A percentile compares a stretch with the other conserved stretches of the same genome.
Conservation (phyloP, 192 early-diverging fungal genomes). For the Cetraspora pellucida region DNA sequence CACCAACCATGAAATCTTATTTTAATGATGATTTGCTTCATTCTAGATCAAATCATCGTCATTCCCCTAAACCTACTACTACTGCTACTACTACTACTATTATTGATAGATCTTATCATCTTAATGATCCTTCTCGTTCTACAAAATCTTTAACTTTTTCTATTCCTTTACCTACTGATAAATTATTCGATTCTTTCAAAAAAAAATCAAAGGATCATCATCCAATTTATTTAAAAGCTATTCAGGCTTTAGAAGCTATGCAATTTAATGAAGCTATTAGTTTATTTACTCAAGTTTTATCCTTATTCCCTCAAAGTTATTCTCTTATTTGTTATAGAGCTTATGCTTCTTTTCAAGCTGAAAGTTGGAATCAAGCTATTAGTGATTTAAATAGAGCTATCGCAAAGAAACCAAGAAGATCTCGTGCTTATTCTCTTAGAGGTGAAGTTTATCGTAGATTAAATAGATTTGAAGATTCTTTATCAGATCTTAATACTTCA, state of each 20-base stretch:
- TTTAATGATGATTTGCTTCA: too few relatives aligned
- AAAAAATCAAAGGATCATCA: neutral
- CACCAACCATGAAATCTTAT: too few relatives aligned
- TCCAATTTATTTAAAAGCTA: neutral
- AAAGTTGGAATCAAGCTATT: neutral
- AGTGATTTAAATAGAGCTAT: conserved; percentile 24
- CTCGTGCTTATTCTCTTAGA: neutral
- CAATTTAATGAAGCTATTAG: conserved; percentile 10
- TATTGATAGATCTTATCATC: too few relatives aligned
- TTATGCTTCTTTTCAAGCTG: neutral
- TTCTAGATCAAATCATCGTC: too few relatives aligned
- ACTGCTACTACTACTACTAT: too few relatives aligned
- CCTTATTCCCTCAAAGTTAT: conserved; percentile 21
- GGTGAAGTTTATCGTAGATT: conserved; percentile 5
- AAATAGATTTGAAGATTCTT: conserved; percentile 5
- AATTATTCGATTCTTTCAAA: too few relatives aligned
- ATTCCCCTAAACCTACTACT: too few relatives aligned
- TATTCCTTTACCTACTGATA: too few relatives aligned
- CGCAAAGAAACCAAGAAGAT: conserved; percentile 2
- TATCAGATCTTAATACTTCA: conserved; percentile 6
- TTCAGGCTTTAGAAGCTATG: neutral
- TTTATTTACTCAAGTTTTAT: conserved; percentile 11
- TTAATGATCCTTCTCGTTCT: too few relatives aligned
- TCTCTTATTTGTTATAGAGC: conserved; percentile 24
- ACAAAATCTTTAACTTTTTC: too few relatives aligned